These are phyloP conservation scores for Fusarium cyanostomum DNA, from an alignment of 2,329 filamentous ascomycete species.

Conservation along the genomic window DNA sequence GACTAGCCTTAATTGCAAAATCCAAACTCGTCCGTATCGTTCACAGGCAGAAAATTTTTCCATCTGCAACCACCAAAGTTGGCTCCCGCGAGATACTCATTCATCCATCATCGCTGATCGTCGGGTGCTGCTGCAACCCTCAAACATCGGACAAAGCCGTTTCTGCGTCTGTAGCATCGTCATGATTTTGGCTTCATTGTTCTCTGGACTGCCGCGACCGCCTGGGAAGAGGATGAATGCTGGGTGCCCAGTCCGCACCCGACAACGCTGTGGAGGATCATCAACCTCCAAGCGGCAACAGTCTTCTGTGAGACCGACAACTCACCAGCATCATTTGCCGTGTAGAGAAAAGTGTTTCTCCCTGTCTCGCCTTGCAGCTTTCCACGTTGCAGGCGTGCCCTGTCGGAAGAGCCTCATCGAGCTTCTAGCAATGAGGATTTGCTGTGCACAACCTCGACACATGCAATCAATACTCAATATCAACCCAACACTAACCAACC, in stretches of 20 bases:
- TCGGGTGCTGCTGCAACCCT: conserved; percentile 26
- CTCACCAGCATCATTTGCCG: conserved; percentile 12
- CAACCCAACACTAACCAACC: conserved; percentile 17
- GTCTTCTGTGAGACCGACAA: neutral
- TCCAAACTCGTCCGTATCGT: conserved; percentile 42
- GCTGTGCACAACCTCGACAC: conserved; percentile 4
- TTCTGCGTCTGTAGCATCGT: neutral
- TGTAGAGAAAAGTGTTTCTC: neutral
- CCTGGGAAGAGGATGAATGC: neutral
- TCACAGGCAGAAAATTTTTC: conserved; percentile 21
- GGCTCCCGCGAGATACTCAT: conserved; percentile 31
- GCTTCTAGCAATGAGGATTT: neutral
- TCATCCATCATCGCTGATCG: conserved; percentile 34
- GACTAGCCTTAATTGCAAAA: conserved; percentile 43
- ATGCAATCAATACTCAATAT: neutral
- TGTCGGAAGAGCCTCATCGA: neutral
- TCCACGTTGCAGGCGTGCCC: neutral
- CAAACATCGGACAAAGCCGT: conserved; percentile 16
- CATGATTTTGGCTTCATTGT: conserved; percentile 12
- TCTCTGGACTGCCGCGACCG: conserved; percentile 8
- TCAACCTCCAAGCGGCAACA: neutral
- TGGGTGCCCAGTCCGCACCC: neutral
- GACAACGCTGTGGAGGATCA: conserved; percentile 3
- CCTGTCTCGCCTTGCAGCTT: neutral
- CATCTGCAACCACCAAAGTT: conserved; percentile 39